phyloP scores from a whole-genome alignment of 2,329 filamentous ascomycete genomes.

The Talaromyces sp. region DNA sequence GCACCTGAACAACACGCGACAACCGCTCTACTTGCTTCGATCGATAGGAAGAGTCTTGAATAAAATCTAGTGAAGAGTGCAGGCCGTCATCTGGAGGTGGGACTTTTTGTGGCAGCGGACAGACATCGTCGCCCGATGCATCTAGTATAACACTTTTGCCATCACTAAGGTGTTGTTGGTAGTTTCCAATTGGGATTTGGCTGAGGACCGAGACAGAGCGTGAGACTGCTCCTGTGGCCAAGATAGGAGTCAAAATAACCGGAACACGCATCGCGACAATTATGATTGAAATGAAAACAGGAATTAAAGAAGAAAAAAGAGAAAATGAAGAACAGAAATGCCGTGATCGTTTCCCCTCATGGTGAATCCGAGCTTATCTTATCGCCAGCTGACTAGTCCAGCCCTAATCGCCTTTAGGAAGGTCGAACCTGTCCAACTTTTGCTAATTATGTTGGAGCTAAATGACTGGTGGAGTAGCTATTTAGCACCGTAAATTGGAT shows the following conservation, averaged over 20 bases:
- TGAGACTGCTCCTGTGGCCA: constrained; percentile 11
- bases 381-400: constrained; percentile 4
- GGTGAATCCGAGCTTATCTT: constrained; percentile 4
- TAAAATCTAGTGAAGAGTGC: constrained; percentile 26
- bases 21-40: constrained; percentile 49
- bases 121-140: constrained; percentile 18
- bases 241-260: neutral
- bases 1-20: constrained; percentile 49
- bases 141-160: neutral
- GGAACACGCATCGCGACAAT: neutral
- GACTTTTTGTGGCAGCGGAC: constrained; percentile 31
- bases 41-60: constrained; percentile 29
- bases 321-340: neutral
- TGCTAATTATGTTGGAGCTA: neutral
- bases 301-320: neutral
- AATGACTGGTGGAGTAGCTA: neutral
- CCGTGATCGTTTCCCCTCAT: constrained; percentile 10
- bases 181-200: constrained; percentile 11
- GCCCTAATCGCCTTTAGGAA: constrained; percentile 13
- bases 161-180: neutral
- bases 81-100: constrained; percentile 28
- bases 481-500: neutral
- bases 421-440: neutral
- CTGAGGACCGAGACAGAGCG: constrained; percentile 7
- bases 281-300: neutral